A percentile compares a stretch with the other conserved stretches of the same genome.
These are phyloP conservation scores for Adiantum capillusveneris DNA, from an alignment of 75 land plant genomes.

Conservation along the genomic window DNA sequence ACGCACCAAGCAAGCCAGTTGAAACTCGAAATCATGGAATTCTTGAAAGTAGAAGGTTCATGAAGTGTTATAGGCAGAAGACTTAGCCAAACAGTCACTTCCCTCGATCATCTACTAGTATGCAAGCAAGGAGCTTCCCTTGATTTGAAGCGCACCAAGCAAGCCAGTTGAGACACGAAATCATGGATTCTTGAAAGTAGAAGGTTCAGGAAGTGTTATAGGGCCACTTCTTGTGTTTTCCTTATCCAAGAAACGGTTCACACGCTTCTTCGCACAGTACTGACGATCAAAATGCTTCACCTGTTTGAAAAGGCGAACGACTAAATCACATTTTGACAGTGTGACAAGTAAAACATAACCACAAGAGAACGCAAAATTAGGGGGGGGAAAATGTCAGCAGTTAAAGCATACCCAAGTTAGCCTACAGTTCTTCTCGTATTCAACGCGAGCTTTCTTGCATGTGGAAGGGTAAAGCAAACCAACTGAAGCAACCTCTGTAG, in stretches of 20 bases:
- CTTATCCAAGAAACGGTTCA: slow-evolving; percentile 60
- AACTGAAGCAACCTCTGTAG: slow-evolving; percentile 72
- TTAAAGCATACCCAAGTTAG: slow-evolving; percentile 62
- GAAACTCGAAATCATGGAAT: too few relatives aligned
- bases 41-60: too few relatives aligned
- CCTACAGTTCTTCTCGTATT: slow-evolving; percentile 59
- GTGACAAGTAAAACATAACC: too few relatives aligned
- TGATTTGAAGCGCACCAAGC: too few relatives aligned
- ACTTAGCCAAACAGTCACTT: too few relatives aligned
- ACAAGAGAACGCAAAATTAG: neutral
- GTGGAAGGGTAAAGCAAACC: slow-evolving; percentile 80
- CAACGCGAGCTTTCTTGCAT: slow-evolving; percentile 48
- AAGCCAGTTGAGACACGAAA: too few relatives aligned
- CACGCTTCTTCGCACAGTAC: slow-evolving; percentile 56
- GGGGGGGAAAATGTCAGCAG: neutral
- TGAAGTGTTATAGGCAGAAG: too few relatives aligned
- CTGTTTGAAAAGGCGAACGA: slow-evolving; percentile 21
- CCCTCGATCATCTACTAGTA: too few relatives aligned
- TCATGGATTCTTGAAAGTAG: slow-evolving; percentile 42
- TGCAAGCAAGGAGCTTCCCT: too few relatives aligned
- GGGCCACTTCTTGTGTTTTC: slow-evolving; percentile 60
- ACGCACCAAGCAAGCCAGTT: too few relatives aligned
- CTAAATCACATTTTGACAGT: too few relatives aligned
- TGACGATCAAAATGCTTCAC: slow-evolving; percentile 92
- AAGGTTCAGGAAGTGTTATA: slow-evolving; percentile 58